Percentiles rank a stretch among this genome's conserved stretches.
phyloP scores from a whole-genome alignment of 176 grass and related monocot species.

The Ampelocalamus luodianensis region DNA sequence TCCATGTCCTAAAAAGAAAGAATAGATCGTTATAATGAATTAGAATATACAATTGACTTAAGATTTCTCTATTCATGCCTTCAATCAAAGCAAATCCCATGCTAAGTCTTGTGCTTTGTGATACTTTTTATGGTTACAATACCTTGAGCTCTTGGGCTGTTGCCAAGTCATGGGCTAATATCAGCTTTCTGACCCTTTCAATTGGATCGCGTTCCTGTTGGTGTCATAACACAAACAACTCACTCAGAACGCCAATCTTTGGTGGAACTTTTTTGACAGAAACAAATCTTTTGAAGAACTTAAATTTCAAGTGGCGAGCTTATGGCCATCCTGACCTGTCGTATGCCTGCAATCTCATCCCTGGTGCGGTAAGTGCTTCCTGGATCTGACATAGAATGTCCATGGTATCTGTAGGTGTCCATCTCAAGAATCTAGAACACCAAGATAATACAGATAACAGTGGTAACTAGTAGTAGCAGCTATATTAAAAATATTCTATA shows the following conservation, averaged over 20 bases:
- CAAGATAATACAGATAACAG: neutral
- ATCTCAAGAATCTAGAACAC: conserved; percentile 92
- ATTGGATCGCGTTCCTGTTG: conserved; percentile 84
- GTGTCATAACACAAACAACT: conserved; percentile 3
- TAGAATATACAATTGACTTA: neutral
- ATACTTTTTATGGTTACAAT: neutral
- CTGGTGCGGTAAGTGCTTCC: conserved; percentile 87
- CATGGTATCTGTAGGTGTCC: conserved; percentile 96
- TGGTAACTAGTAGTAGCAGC: neutral
- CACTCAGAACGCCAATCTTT: neutral
- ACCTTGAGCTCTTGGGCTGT: conserved; percentile 81
- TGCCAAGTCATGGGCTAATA: conserved; percentile 76
- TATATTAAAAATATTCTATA: neutral
- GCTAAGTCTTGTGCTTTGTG: neutral
- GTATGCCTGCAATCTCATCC: conserved; percentile 58
- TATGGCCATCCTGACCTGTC: conserved; percentile 57
- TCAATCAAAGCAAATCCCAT: conserved; percentile 5
- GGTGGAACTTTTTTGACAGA: neutral
- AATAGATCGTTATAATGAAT: neutral
- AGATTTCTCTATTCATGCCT: neutral
- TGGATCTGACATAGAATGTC: conserved; percentile 93
- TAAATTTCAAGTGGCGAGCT: neutral
- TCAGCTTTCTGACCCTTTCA: conserved; percentile 79
- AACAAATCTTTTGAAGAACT: neutral
- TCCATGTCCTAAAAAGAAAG: conserved; percentile 66